These are phyloP conservation scores for Eucalyptus coolabah DNA, from an alignment of 345 rosid species.

Conservation along the genomic window DNA sequence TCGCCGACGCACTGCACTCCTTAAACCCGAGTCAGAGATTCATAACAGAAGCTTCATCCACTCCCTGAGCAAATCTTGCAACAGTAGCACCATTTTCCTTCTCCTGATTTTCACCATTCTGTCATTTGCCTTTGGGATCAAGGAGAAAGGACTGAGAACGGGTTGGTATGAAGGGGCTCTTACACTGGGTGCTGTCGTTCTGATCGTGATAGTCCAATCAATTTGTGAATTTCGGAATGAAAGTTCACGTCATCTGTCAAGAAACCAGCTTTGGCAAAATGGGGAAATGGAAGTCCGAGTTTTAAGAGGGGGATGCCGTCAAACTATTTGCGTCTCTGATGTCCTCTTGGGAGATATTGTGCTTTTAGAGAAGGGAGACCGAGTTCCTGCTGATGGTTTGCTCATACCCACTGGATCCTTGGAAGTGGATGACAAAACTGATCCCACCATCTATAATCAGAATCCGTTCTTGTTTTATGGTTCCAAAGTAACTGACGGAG, in stretches of 20 bases:
- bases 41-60: too few species aligned
- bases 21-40: rapidly evolving
- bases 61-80: neutral
- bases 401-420: neutral
- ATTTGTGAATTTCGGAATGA: neutral
- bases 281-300: rapidly evolving
- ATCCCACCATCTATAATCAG: neutral
- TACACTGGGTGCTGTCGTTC: neutral
- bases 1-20: neutral
- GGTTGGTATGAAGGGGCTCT: neutral
- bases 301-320: neutral
- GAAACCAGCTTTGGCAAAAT: neutral
- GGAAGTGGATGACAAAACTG: neutral
- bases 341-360: neutral
- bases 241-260: neutral
- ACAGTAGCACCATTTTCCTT: neutral
- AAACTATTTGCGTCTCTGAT: neutral
- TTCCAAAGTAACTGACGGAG: neutral
- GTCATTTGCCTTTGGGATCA: neutral
- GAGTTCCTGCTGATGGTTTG: neutral
- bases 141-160: neutral
- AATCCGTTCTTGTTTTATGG: neutral
- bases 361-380: neutral
- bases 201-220: neutral
- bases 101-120: neutral